These are phyloP conservation scores for Plantago elongata DNA, from an alignment of 257 asterid genomes.

Conservation along the genomic window DNA sequence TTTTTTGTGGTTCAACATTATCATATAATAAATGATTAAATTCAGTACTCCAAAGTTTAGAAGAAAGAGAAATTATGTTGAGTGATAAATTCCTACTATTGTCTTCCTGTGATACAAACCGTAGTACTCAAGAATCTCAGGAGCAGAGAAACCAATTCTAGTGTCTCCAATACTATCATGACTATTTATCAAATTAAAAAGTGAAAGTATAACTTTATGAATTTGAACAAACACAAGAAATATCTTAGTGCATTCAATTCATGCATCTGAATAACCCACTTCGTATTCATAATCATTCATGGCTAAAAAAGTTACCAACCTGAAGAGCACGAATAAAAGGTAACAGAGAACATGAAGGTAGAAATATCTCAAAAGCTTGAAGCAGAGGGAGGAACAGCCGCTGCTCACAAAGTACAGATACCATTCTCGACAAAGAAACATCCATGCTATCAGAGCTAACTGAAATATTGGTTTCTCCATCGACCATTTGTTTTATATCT, in stretches of 20 bases:
- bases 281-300: slow-evolving; percentile 13
- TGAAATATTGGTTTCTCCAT: slow-evolving; percentile 37
- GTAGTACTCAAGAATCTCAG: too few relatives aligned
- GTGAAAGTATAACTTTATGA: too few relatives aligned
- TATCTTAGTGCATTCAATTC: slow-evolving; percentile 9
- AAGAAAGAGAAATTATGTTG: background rate
- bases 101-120: too few relatives aligned
- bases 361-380: slow-evolving; percentile 93
- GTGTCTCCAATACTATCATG: too few relatives aligned
- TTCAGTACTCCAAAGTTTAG: slow-evolving; percentile 13
- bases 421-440: slow-evolving; percentile 76
- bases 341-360: slow-evolving; percentile 93
- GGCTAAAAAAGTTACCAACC: slow-evolving; percentile 43
- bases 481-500: slow-evolving; percentile 37
- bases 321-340: slow-evolving; percentile 95
- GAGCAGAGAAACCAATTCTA: too few relatives aligned
- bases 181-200: too few relatives aligned
- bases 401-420: slow-evolving; percentile 90
- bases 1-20: background rate
- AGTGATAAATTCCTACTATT: too few relatives aligned
- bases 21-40: background rate
- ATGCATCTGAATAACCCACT: slow-evolving; percentile 8
- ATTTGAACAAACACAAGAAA: too few relatives aligned
- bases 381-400: slow-evolving; percentile 81
- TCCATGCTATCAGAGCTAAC: slow-evolving; percentile 53